Evolutionary conservation across 192 early-diverging fungal species (phyloP), one percentile per base, ranked within the genome.

Genomic region (Spizellomyces sp.): DNA sequence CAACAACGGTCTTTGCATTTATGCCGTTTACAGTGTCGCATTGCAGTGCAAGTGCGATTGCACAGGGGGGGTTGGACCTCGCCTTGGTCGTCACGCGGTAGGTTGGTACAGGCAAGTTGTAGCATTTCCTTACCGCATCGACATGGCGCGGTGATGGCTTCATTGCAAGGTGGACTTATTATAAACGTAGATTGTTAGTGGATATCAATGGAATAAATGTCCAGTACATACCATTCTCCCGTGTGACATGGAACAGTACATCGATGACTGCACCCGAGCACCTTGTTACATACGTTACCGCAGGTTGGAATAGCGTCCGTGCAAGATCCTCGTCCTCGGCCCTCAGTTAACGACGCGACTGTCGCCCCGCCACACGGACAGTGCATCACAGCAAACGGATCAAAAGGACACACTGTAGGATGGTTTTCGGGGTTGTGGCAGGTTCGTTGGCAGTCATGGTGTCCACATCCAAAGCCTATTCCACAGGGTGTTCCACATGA

Each of bases 1-100:
- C 83, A 85, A 65, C 83, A 85, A 9, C 22, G 42, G 17, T 75
- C 75, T 9, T 69, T 48, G 62, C 83, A 85, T 22, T 61, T 47
- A 57, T 85, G 83, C 6, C 78, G 73, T 48, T 79, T 76, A 69
- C 83, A 85, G 48, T 69, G 71, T 36, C 68, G 63, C 41, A 71
- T 62, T 17, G 67, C 46, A 7, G 58, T 64, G 68, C 83, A 85
- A 7, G 70, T 52, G 3, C 79, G 73, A 45, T 70, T 57, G 58
- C 83, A 85, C 19, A 77, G 70, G 12, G 75, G 73, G 9, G 73
- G 36, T 14, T 70, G 71, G 5, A 67, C 21, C 5, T 45, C 42
- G 48, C 79, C 82, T 7, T 70, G 50, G n/a, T 46, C 64, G 48
- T 79, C 65, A 17, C 73, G 48, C 27, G 17, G 9, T 5, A 77